Base-by-base conservation (phyloP, 2,329 filamentous ascomycete genomes). In the Chaetomiaceae sp. region DNA sequence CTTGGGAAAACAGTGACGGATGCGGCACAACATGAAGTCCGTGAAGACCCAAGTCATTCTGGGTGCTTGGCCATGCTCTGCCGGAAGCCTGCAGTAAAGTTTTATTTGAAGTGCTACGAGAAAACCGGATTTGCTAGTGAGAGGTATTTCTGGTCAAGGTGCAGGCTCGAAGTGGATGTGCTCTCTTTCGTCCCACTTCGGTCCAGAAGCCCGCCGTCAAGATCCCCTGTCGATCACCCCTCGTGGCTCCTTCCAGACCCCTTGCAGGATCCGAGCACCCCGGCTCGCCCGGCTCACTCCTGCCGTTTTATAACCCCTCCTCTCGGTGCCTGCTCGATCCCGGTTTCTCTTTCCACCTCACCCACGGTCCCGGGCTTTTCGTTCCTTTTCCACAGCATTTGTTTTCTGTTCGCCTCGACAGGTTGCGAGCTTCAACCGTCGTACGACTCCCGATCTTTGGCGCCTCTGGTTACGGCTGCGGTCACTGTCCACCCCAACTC, bases 351-450 rank as follows among this genome's bases (percentile, higher is more conserved):
- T n/a, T 43, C 43, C 37, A 56, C 51, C 42, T 55, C 39, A 53
- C 43, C 46, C 48, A 42, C 51, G 44, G 39, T 54, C 34, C 23
- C 39, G 51, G 56, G 53, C 45, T 29, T 45, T 59, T 53, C 56
- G 34, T 54, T 55, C 54, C 48, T 57, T 59, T 46, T 23, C 17
- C 17, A 15, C 43, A 19, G 31, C 27, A 4, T 27, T 47, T 40
- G n/a, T 25, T 47, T 43, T 37, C 14, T 31, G 1, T 40, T 49
- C 31, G 3, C 27, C 48, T 57, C 46, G 51, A 46, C 53, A 37
- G 51, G 54, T 56, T 53, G 59, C 59, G 49, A 64, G 58, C 52
- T 53, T 61, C 59, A 54, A 59, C 48, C 57, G 45, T 61, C 53
- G 47, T 46, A 48, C 44, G 57, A 53, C 40, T 37, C 23, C 46